A percentile compares a stretch with the other conserved stretches of the same genome.
phyloP scores from a whole-genome alignment of 805 yeast species.

The Wickerhamomyces mucosus region DNA sequence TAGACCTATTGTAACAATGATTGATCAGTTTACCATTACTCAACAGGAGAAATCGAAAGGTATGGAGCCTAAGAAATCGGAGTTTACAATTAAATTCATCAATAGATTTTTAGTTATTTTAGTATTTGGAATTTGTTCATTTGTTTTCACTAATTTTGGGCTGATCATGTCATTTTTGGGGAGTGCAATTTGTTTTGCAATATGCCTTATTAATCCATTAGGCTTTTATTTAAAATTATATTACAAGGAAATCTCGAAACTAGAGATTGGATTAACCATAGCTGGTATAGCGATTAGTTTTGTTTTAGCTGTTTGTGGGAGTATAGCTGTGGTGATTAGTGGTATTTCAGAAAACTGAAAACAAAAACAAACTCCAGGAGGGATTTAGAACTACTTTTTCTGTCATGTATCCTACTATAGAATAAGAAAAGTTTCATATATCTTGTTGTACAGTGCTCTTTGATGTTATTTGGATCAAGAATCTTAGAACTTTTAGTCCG shows the following conservation, averaged over 20 bases:
- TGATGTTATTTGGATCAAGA: no score
- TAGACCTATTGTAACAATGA: slow-evolving; percentile 59
- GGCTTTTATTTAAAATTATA: slow-evolving; percentile 49
- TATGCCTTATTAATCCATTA: slow-evolving; percentile 64
- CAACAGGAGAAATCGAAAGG: no score
- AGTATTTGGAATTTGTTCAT: slow-evolving; percentile 39
- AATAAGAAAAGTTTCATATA: no score
- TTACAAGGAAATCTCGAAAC: slow-evolving; percentile 23
- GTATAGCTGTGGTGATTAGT: slow-evolving; percentile 15
- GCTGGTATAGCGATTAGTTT: slow-evolving; percentile 5
- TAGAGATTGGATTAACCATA: slow-evolving; percentile 15
- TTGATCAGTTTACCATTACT: slow-evolving; percentile 31
- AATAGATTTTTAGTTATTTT: slow-evolving; percentile 16
- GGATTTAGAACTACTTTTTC: no score
- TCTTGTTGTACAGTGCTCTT: no score
- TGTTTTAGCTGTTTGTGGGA: slow-evolving; percentile 14
- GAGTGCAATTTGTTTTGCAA: slow-evolving; percentile 59
- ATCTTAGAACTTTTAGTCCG: no score
- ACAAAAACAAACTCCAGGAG: no score
- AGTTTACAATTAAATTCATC: slow-evolving; percentile 2
- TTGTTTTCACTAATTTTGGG: slow-evolving; percentile 63
- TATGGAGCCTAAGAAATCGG: background rate
- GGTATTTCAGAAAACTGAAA: no score
- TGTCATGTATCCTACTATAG: no score
- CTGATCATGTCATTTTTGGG: slow-evolving; percentile 68